A percentile compares a stretch with the other conserved stretches of the same genome.
These are phyloP conservation scores for Dioszegia aurantiaca DNA, from an alignment of 768 basidiomycete genomes.

Conservation along the genomic window DNA sequence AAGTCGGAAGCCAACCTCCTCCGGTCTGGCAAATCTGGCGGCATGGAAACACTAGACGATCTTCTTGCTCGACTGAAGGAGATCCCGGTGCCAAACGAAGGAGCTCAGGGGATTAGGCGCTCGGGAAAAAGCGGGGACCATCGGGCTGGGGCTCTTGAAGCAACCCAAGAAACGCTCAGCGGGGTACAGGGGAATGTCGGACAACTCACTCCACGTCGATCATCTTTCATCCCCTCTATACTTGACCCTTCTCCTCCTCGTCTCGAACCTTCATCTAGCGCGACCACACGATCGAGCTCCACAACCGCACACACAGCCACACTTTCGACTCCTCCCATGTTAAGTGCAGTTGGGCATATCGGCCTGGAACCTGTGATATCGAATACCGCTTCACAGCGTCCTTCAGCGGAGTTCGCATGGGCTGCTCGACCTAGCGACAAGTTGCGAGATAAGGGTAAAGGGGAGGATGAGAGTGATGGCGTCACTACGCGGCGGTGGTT, in stretches of 20 bases:
- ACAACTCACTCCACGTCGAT: no score
- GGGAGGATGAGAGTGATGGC: no score
- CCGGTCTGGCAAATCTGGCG: background rate
- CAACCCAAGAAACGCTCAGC: no score
- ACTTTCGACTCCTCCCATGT: background rate
- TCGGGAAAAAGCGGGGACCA: no score
- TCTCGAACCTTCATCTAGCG: background rate
- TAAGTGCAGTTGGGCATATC: no score
- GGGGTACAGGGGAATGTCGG: no score
- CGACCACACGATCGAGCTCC: background rate
- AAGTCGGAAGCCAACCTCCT: background rate
- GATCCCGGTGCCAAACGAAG: background rate
- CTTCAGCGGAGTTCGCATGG: slow-evolving; percentile 5
- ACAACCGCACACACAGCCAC: background rate
- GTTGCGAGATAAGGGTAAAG: background rate
- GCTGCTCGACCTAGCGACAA: background rate
- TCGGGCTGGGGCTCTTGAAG: no score
- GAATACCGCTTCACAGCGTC: background rate
- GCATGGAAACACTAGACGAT: background rate
- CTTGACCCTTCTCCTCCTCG: background rate
- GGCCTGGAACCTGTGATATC: no score
- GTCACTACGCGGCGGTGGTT: background rate
- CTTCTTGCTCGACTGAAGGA: background rate
- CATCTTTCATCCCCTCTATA: no score
- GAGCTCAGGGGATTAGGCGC: no score